These are phyloP conservation scores for Psilocybe azurescens DNA, from an alignment of 768 basidiomycete species.

Conservation along the genomic window DNA sequence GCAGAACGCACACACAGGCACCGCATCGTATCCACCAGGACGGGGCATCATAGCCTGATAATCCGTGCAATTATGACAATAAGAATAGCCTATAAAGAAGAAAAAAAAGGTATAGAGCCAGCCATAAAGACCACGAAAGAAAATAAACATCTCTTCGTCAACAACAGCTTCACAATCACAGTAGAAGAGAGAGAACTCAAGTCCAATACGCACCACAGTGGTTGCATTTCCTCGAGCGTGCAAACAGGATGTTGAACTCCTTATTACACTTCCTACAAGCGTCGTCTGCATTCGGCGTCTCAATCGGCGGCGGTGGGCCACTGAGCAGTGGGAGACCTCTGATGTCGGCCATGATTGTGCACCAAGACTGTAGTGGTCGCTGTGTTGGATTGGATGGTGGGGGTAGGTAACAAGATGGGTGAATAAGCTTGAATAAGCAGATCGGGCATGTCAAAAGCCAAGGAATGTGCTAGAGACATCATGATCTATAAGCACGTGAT, in stretches of 20 bases:
- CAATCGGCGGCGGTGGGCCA: conserved; percentile 56
- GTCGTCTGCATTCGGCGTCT: conserved; percentile 32
- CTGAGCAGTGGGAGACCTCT: conserved; percentile 74
- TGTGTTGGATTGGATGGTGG: background rate
- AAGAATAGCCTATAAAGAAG: conserved; percentile 59
- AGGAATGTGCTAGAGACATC: conserved; percentile 32
- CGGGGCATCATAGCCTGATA: conserved; percentile 83
- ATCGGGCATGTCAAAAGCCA: conserved; percentile 7
- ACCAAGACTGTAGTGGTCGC: background rate
- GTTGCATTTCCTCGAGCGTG: conserved; percentile 68
- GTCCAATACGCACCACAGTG: conserved; percentile 65
- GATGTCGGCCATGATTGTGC: conserved; percentile 24
- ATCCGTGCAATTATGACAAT: conserved; percentile 77
- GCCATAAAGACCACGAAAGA: background rate
- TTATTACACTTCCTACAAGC: conserved; percentile 75
- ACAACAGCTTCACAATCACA: background rate
- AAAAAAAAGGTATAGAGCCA: background rate
- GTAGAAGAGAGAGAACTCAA: background rate
- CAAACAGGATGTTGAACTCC: conserved; percentile 73
- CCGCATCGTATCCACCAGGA: conserved; percentile 64
- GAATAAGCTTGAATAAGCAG: conserved; percentile 22
- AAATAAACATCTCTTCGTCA: background rate
- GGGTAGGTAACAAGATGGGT: background rate
- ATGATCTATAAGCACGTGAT: conserved; percentile 13
- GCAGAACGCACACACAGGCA: conserved; percentile 75